Evolutionary conservation across 148 eudicot species (phyloP), one percentile per base, ranked within the genome.

Genomic region (Silene conica): DNA sequence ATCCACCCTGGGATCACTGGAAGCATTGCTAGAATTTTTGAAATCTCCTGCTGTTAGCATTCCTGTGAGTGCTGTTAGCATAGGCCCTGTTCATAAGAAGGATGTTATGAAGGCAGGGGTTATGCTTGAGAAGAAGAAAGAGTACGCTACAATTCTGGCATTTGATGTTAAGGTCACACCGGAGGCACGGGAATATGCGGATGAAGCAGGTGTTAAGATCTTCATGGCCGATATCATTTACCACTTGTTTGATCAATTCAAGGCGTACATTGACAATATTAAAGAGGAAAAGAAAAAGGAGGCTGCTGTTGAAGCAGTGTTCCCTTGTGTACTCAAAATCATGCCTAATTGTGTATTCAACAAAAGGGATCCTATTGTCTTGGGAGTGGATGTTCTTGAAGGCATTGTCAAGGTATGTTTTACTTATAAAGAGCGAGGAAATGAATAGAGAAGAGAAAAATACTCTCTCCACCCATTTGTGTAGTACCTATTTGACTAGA

Each of bases 81-180:
- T 94, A 75, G 98, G 98, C 20, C 98, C 98, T 31, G 93, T 94
- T 34, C 96, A 92, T 67, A 92, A 90, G 78, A 94, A 94, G 80
- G 98, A 92, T 82, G 97, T 94, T 58, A 87, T 92, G 96, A 89
- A 85, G 80, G 97, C 98, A 15, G 89, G 98, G 77, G 96, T 92
- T 25, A 94, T 94, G 97, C 92, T 94, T 74, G 97, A 94, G 83
- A 94, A 92, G 96, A 92, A 86, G 81, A 94, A 87, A 76, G 98
- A 94, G 84, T 94, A 81, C 80, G 97, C 93, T 31, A 87, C 98
- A 13, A 94, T 94, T n/a, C 80, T 94, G 80, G 97, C 98, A 43
- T 94, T 94, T 66, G 98, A 94, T 85, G 98, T 94, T 68, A 92
- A 89, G 88, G 97, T 94, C 74, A 92, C 96, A 22, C 89, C 85